Base-by-base conservation (phyloP, 495 filamentous ascomycete species). In the Penicillium coffeae region DNA sequence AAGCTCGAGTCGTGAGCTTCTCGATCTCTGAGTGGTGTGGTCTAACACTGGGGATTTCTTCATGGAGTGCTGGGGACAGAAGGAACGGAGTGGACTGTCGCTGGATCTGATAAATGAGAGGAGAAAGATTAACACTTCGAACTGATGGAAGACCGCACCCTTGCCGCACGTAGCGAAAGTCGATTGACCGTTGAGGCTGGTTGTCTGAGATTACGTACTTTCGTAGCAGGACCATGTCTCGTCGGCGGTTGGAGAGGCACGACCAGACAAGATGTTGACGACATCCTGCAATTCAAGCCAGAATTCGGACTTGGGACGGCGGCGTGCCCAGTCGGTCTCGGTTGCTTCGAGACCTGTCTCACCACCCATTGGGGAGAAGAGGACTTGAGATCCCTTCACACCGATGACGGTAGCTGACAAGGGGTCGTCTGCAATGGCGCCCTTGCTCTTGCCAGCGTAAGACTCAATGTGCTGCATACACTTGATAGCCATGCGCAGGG, bases 321-420 rank as follows among this genome's bases (percentile, higher is more conserved):
- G 75, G 56, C 90, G 86, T 48, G 79, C 75, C 94, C 94, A 99
- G 71, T 97, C 90, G 13, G 94, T 99, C 62, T 93, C 90, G 18
- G 84, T 82, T 38, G 77, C 80, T 66, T 96, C 93, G 32, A 87
- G 65, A 20, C 86, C 72, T 40, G 82, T 72, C 7, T 74, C 65
- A 1, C 73, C 73, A 21, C 71, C 73, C 82, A 97, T 88, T 0
- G 88, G 72, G 8, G 82, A 86, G 68, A 97, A 95, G 8, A 90
- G 81, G 8, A 99, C 88, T 49, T 84, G 85, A 0, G 90, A 89
- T 9, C 94, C 90, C 65, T 87, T 85, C 68, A 97, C 88, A 14
- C 93, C 94, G 57, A 99, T 99, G 34, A 97, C 89, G 1, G 82
- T 73, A 2, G 82, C 72, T 19, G 86, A 89, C 58, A 83, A 65